Base-by-base conservation (phyloP, 306 rosid genomes). In the Fagus crenata region DNA sequence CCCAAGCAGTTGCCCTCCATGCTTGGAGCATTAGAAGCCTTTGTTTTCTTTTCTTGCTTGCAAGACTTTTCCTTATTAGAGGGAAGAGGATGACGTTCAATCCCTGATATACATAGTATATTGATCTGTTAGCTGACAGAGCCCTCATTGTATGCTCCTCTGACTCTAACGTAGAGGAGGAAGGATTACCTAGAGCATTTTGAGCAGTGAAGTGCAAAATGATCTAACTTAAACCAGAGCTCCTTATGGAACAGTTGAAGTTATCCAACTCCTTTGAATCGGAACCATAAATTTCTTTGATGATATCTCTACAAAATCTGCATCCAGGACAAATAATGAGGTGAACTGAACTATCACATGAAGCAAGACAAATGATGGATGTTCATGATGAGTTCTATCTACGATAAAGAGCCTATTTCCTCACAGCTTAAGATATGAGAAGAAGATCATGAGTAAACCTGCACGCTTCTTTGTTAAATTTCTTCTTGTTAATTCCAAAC, bases 401-500 rank as follows among this genome's bases (percentile, higher is more conserved):
- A 35, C 9, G 39, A 8, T 9, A 22, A 15, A 15, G 11, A 67
- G 1, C 1, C 7, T 31, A 5, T 32, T 41, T 7, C 17, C 18
- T 43, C 33, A 64, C 2, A 6, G 33, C 33, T 18, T 65, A 9
- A 36, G 9, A 61, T 40, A 59, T 17, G 7, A 53, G 51, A 58
- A 43, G 8, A 70, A 63, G 76, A 51, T 67, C 17, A 58, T 9
- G 72, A 65, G 17, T 37, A 55, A n/a, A 94, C 98, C 98, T 92
- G 96, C 98, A 92, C 0, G 98, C 96, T 49, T 91, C 93, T 80
- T 84, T 85, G 85, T 94, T 85, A 86, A 94, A 90, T 43, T 81
- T 85, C 85, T 88, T 89, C 84, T 86, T 73, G 60, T 79, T 76
- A 67, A 92, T 82, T 63, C 94, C 93, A 74, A 80, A 92, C 80